Evolutionary conservation across 106 monocot genomes (phyloP).

Genomic region (Cymbidium sinense): DNA sequence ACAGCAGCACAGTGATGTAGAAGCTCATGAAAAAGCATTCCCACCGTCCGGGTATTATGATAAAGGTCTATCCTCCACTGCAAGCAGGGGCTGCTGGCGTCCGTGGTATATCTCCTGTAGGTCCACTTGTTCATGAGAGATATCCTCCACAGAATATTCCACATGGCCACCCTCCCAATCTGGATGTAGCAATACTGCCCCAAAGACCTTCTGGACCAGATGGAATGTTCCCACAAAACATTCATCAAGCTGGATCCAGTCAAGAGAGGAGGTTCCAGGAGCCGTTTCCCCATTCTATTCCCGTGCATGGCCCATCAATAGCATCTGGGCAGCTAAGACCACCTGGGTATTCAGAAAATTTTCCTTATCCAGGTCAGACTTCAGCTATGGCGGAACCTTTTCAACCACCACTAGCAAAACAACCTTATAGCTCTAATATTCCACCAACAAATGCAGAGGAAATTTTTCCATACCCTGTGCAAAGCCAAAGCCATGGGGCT

Average conservation of each 20-base stretch:
- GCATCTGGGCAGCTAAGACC: constrained; percentile 34
- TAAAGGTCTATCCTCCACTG: constrained; percentile 14
- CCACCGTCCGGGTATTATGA: constrained; percentile 21
- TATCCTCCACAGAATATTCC: constrained; percentile 18
- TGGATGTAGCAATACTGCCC: constrained; percentile 14
- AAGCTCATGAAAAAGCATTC: constrained; percentile 14
- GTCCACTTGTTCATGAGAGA: constrained; percentile 15
- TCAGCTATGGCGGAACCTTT: constrained; percentile 6
- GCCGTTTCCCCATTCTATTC: constrained; percentile 16
- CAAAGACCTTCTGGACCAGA: constrained; percentile 41
- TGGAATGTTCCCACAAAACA: constrained; percentile 25
- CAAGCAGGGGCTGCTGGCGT: constrained; percentile 12
- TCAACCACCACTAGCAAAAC: constrained; percentile 2
- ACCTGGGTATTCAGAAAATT: constrained; percentile 23
- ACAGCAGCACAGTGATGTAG: not conserved
- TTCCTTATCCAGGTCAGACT: constrained; percentile 18
- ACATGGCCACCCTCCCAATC: constrained; percentile 17
- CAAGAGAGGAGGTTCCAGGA: constrained; percentile 34
- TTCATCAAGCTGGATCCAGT: constrained; percentile 16
- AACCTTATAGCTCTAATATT: constrained; percentile 13
- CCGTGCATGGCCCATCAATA: constrained; percentile 20
- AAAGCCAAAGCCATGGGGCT: constrained; percentile 12
- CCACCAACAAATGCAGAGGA: constrained; percentile 4
- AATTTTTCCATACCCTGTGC: constrained; percentile 3
- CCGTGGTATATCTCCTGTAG: constrained; percentile 16